phyloP scores from a whole-genome alignment of 23 red algal species.

The Gracilaria gracilis region DNA sequence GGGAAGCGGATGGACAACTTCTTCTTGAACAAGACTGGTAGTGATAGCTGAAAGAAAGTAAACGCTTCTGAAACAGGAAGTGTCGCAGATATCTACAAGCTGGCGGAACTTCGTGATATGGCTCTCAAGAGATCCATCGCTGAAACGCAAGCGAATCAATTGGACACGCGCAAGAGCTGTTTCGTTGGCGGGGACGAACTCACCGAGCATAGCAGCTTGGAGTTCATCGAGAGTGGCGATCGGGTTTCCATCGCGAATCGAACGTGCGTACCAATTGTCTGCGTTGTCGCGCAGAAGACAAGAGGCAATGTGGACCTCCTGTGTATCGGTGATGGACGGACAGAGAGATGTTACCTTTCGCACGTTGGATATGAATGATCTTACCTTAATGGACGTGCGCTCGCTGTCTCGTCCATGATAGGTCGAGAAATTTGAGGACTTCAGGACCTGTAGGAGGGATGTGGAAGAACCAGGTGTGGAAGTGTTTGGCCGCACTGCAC shows the following conservation, averaged over 20 bases:
- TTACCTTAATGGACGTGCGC: not conserved
- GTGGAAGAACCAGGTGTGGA: not conserved
- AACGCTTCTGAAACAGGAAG: not conserved
- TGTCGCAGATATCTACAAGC: slow-evolving; percentile 1
- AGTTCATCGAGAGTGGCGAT: not conserved
- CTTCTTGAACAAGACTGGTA: not conserved
- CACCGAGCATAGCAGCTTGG: not conserved
- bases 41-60: not conserved
- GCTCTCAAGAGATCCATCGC: not conserved
- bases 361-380: not conserved
- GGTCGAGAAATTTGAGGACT: too few relatives aligned
- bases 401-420: not conserved
- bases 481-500: not conserved
- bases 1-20: not conserved
- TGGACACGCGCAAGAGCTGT: not conserved
- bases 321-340: not conserved
- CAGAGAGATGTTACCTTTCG: not conserved
- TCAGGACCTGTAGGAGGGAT: not conserved
- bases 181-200: not conserved
- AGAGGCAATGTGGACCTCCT: not conserved
- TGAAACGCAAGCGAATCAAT: not conserved
- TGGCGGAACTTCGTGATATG: slow-evolving; percentile 16
- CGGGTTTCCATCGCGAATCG: not conserved
- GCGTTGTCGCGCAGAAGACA: not conserved
- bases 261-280: not conserved